Evolutionary conservation across 306 rosid species (phyloP).

Genomic region (Casuarina equisetifolia): DNA sequence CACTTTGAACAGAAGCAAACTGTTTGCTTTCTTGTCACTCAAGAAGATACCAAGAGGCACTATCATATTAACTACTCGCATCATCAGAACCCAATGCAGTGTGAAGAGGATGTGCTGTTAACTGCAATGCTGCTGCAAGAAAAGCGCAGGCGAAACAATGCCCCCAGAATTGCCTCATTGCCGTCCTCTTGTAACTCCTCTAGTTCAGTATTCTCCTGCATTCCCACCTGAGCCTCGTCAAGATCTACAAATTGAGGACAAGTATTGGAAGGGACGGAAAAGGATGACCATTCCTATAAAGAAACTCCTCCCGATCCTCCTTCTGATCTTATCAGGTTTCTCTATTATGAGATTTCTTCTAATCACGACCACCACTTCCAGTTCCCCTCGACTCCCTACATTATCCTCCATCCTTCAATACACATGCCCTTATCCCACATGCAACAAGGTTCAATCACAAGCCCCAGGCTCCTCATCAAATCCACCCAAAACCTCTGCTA

Average conservation of each 20-base stretch:
- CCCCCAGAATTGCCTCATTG: constrained; percentile 61
- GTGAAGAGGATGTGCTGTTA: constrained; percentile 36
- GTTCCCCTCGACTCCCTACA: constrained; percentile 38
- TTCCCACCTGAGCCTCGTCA: constrained; percentile 32
- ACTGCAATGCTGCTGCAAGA: constrained; percentile 27
- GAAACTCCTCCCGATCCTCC: constrained; percentile 63
- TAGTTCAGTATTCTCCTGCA: constrained; percentile 41
- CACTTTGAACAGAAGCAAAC: constrained; percentile 74
- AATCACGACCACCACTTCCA: constrained; percentile 47
- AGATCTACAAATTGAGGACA: constrained; percentile 33
- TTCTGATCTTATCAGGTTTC: constrained; percentile 61
- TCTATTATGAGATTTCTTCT: constrained; percentile 65
- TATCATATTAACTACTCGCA: constrained; percentile 31
- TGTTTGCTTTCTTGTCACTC: constrained; percentile 65
- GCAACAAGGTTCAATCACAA: constrained; percentile 24
- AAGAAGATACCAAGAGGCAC: constrained; percentile 30
- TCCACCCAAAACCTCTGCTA: constrained; percentile 31
- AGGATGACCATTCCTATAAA: constrained; percentile 56
- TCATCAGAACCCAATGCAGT: constrained; percentile 26
- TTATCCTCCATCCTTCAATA: constrained; percentile 33
- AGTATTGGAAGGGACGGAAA: constrained; percentile 37
- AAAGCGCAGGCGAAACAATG: constrained; percentile 41
- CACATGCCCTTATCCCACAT: constrained; percentile 26
- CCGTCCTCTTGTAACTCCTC: constrained; percentile 46
- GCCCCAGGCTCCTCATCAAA: constrained; percentile 29